Conservation (phyloP, 225 moss, liverwort and hornwort genomes). For the Anthoceros angustus region DNA sequence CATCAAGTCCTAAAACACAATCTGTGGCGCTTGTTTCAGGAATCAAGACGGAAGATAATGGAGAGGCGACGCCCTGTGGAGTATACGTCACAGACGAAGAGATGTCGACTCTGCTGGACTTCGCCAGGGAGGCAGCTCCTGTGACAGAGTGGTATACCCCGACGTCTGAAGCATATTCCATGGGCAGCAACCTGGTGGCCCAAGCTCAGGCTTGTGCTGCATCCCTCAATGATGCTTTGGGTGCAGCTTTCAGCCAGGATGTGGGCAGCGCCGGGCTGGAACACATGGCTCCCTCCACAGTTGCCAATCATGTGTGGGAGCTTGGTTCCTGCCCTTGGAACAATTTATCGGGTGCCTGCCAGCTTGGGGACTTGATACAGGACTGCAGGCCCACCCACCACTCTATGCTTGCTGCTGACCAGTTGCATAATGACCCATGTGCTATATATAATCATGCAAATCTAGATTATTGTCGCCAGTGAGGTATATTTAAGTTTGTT, state of each 20-base stretch:
- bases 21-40: slow-evolving; percentile 3
- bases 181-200: slow-evolving; percentile 16
- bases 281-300: slow-evolving; percentile 19
- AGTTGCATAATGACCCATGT: slow-evolving; percentile 33
- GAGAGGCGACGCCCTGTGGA: slow-evolving; percentile 15
- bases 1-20: no score
- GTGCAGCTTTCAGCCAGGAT: slow-evolving; percentile 33
- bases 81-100: slow-evolving; percentile 27
- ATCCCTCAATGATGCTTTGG: slow-evolving; percentile 29
- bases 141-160: slow-evolving; percentile 40
- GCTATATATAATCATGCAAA: slow-evolving; percentile 18
- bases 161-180: slow-evolving; percentile 15
- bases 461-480: slow-evolving; percentile 6
- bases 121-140: slow-evolving; percentile 29
- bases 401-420: slow-evolving; percentile 21
- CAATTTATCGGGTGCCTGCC: slow-evolving; percentile 36
- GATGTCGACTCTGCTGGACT: slow-evolving; percentile 36
- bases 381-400: slow-evolving; percentile 26
- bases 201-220: slow-evolving; percentile 6
- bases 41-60: slow-evolving; percentile 7
- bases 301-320: slow-evolving; percentile 38
- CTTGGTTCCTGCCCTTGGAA: slow-evolving; percentile 45
- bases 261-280: slow-evolving; percentile 20
- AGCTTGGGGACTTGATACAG: slow-evolving; percentile 24
- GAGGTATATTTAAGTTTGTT: slow-evolving; percentile 1